Evolutionary conservation across 164 flowering plant species (phyloP).

Genomic region (Liriodendron chinense): DNA sequence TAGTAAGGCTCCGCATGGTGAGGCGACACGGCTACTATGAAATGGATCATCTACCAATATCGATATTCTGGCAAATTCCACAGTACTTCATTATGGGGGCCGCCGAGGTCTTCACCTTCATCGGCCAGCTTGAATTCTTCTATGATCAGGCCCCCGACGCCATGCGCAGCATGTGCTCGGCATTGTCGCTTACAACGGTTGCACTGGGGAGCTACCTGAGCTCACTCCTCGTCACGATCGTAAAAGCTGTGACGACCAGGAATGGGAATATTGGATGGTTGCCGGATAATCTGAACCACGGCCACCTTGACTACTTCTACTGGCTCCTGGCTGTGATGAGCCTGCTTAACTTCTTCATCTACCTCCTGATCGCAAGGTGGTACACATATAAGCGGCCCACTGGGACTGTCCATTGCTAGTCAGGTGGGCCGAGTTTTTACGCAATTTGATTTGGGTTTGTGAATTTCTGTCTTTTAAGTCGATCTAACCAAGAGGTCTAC

Average conservation of each 20-base stretch:
- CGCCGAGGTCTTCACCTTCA: conserved; percentile 49
- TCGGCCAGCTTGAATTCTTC: conserved; percentile 52
- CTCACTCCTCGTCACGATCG: conserved; percentile 34
- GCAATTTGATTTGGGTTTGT: too few species aligned
- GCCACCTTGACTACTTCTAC: conserved; percentile 47
- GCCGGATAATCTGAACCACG: conserved; percentile 47
- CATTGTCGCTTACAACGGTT: conserved; percentile 38
- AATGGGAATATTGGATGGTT: conserved; percentile 50
- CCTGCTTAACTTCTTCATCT: too few species aligned
- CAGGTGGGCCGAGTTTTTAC: too few species aligned
- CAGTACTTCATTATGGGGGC: conserved; percentile 47
- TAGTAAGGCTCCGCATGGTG: conserved; percentile 28
- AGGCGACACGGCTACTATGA: conserved; percentile 28
- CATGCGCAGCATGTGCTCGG: conserved; percentile 48
- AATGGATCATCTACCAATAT: conserved; percentile 23
- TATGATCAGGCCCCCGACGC: conserved; percentile 54
- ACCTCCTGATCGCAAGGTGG: too few species aligned
- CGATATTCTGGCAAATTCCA: conserved; percentile 49
- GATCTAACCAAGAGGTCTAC: too few species aligned
- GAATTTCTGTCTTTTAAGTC: too few species aligned
- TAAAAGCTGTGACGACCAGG: conserved; percentile 29
- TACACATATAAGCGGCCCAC: too few species aligned
- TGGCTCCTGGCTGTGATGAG: conserved; percentile 49
- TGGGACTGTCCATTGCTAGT: conserved; percentile 31
- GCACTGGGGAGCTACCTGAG: conserved; percentile 46